Evolutionary conservation across 345 rosid genomes (phyloP).

Genomic region (Syzygium oleosum): DNA sequence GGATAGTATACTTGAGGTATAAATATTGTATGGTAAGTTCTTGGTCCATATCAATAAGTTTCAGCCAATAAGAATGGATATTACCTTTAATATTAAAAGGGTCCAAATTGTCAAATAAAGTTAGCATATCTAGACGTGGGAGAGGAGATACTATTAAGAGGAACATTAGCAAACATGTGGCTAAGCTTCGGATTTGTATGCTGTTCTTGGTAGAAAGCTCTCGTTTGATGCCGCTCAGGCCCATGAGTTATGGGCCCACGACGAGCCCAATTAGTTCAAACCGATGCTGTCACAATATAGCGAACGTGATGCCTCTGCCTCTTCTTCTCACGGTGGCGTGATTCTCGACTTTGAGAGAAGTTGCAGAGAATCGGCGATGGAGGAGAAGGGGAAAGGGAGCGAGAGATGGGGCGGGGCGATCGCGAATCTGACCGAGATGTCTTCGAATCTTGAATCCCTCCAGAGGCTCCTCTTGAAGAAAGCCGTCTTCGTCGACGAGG

Average conservation of each 20-base stretch:
- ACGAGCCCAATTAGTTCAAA: not conserved
- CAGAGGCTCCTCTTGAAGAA: constrained; percentile 77
- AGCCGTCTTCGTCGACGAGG: constrained; percentile 92
- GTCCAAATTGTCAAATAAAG: not conserved
- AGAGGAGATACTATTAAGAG: not conserved
- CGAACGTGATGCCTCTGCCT: no score
- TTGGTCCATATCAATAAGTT: not conserved
- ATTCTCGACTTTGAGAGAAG: not conserved
- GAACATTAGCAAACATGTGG: not conserved
- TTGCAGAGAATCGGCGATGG: not conserved
- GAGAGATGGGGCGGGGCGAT: constrained; percentile 93
- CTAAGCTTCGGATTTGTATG: not conserved
- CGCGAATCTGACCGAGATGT: constrained; percentile 72
- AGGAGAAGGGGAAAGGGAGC: constrained; percentile 54
- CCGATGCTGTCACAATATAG: not conserved
- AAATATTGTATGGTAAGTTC: not conserved
- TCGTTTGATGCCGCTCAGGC: not conserved
- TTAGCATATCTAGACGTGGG: not conserved
- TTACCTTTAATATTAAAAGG: not conserved
- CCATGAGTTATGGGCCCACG: not conserved
- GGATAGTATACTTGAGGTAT: not conserved
- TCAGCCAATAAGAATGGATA: not conserved
- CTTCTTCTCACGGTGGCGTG: not conserved
- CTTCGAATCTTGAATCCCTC: constrained; percentile 77
- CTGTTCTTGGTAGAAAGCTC: not conserved